Evolutionary conservation across 768 basidiomycete genomes (phyloP), one percentile per base, ranked within the genome.

Genomic region (Tulasnella sp.): DNA sequence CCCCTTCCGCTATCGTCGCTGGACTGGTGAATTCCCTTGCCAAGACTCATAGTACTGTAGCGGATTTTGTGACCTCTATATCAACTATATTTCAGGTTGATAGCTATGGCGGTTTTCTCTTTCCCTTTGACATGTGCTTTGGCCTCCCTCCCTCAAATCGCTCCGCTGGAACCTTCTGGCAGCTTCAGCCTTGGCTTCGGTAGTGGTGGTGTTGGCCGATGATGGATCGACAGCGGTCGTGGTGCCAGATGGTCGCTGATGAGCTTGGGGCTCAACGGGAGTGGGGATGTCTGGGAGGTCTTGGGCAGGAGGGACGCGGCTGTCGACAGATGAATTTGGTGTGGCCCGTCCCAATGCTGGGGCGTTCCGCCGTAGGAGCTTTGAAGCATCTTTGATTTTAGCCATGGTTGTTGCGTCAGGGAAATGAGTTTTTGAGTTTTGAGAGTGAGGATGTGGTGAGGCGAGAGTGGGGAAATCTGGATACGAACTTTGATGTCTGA

Each of bases 401-500:
- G 31, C 60, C 60, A 64, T 64, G 60, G 22, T 58, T 58, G 22
- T 58, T 58, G 54, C 60, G 60, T 64, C 60, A 64, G 60, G n/a
- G 60, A 28, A 64, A 31, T 64, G 31, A 31, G 60, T 64, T 64
- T 18, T 64, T 64, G 31, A 31, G 60, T 64, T 64, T 18, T 64
- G 60, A 64, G 60, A 64, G 60, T 31, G 60, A n/a, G 60, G 60
- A 64, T 64, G 60, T 64, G 60, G 60, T 64, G 60, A 64, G 60
- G 60, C 60, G 60, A 64, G 31, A 64, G 60, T 28, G 60, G 60
- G 60, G 60, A 64, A 31, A 64, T 11, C 24, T 50, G 60, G 60
- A 64, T 64, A 28, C 5, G 60, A 22, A 64, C 60, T 31, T n/a
- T n/a, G n/a, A n/a, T n/a, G n/a, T n/a, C 24, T 64, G 60, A 64